Evolutionary conservation across 208 protist genomes (phyloP).

Genomic region (Crithidia acanthocephali): DNA sequence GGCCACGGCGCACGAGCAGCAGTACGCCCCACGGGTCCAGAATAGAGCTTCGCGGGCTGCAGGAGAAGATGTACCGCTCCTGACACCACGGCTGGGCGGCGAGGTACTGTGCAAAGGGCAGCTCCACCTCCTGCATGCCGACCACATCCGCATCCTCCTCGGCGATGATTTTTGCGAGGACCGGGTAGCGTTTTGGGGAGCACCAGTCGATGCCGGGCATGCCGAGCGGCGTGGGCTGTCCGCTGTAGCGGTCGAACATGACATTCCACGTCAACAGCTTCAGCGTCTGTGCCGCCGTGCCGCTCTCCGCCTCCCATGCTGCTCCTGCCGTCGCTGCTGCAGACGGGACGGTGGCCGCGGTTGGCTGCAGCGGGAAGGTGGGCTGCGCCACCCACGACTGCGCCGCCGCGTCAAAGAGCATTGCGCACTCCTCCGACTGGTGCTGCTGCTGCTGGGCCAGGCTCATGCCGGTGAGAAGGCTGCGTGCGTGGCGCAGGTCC

Average conservation of each 20-base stretch:
- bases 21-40: conserved; percentile 85
- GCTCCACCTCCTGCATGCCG: conserved; percentile 91
- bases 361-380: conserved; percentile 17
- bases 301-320: background rate
- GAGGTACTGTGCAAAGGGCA: conserved; percentile 74
- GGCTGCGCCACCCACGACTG: conserved; percentile 31
- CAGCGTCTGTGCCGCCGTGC: conserved; percentile 27
- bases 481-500: conserved; percentile 58
- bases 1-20: conserved; percentile 74
- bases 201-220: conserved; percentile 94
- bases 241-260: conserved; percentile 92
- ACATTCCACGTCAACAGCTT: conserved; percentile 92
- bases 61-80: conserved; percentile 81
- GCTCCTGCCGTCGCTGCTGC: too few species aligned
- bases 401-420: conserved; percentile 22
- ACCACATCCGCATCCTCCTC: conserved; percentile 87
- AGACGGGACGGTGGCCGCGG: background rate
- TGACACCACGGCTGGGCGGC: conserved; percentile 72
- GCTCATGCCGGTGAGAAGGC: conserved; percentile 40
- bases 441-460: conserved; percentile 25
- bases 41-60: conserved; percentile 47
- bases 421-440: conserved; percentile 16
- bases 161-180: conserved; percentile 76
- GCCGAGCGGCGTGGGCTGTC: conserved; percentile 87
- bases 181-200: conserved; percentile 83